Conservation (phyloP, 768 basidiomycete species). For the Leccinum olivaceopallidum region DNA sequence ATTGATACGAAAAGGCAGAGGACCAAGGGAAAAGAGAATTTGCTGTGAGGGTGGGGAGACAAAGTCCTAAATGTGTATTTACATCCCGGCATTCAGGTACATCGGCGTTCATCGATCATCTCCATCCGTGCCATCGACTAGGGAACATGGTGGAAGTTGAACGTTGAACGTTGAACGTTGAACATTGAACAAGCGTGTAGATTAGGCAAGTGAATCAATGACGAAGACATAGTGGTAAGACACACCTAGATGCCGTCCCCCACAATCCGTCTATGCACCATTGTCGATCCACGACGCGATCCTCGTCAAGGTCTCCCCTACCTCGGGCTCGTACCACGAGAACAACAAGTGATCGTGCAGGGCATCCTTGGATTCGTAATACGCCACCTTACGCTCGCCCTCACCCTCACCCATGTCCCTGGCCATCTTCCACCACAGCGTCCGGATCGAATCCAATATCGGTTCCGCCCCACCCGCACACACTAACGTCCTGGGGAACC, state of each 20-base stretch:
- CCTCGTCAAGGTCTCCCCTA: slow-evolving; percentile 44
- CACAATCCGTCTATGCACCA: neutral
- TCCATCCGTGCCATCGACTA: neutral
- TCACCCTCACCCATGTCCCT: slow-evolving; percentile 50
- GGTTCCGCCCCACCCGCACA: slow-evolving; percentile 59
- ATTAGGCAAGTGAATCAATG: neutral
- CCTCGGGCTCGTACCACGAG: slow-evolving; percentile 56
- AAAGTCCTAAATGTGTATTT: neutral
- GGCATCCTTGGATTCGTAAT: slow-evolving; percentile 51
- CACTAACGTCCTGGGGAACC: slow-evolving; percentile 63
- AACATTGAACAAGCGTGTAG: neutral
- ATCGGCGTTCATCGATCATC: neutral
- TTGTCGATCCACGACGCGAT: slow-evolving; percentile 49
- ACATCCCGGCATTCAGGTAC: neutral
- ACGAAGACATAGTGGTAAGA: too few species aligned
- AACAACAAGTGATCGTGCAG: slow-evolving; percentile 57
- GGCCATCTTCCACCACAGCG: slow-evolving; percentile 50
- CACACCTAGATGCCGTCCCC: neutral
- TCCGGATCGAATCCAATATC: slow-evolving; percentile 53
- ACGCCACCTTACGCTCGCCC: slow-evolving; percentile 40
- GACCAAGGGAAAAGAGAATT: neutral
- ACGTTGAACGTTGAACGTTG: too few species aligned
- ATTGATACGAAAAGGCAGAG: neutral
- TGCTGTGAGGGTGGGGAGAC: neutral
- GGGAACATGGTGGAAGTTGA: neutral